phyloP scores from a whole-genome alignment of 1,139 yeast genomes.

The Candida smagusa region DNA sequence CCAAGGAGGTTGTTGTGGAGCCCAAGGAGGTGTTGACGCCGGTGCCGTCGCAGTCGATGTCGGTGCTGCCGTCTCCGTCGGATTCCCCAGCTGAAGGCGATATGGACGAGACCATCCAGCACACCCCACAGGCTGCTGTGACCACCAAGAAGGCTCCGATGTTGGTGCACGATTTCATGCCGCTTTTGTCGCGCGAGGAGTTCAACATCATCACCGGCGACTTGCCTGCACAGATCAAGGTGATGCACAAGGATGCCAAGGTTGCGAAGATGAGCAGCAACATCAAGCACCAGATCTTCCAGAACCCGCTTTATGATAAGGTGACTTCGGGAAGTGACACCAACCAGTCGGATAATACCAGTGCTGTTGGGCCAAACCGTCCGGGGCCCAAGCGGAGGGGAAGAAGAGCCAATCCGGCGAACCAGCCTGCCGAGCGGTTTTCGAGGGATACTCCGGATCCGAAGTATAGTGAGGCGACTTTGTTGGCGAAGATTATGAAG shows the following conservation, averaged over 20 bases:
- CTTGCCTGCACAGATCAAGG: constrained; percentile 24
- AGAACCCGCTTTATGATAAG: constrained; percentile 37
- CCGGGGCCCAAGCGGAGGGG: constrained; percentile 22
- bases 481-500: constrained; percentile 45
- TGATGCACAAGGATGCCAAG: constrained; percentile 16
- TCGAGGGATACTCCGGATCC: constrained; percentile 14
- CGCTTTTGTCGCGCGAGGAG: constrained; percentile 36
- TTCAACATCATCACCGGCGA: constrained; percentile 43
- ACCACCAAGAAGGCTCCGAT: constrained; percentile 28
- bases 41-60: constrained; percentile 2
- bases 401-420: constrained; percentile 21
- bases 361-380: constrained; percentile 5
- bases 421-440: constrained; percentile 5
- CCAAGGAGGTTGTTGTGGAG: constrained; percentile 20
- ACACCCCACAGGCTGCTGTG: constrained; percentile 57
- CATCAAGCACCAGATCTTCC: constrained; percentile 41
- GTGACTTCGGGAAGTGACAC: constrained; percentile 45
- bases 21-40: neutral
- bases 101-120: neutral
- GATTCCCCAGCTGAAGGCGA: constrained; percentile 2
- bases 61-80: constrained; percentile 4
- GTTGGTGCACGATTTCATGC: constrained; percentile 45
- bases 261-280: constrained; percentile 11
- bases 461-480: constrained; percentile 34
- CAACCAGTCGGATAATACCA: constrained; percentile 21